Evolutionary conservation across 345 rosid genomes (phyloP).

Genomic region (Heritiera fomes): DNA sequence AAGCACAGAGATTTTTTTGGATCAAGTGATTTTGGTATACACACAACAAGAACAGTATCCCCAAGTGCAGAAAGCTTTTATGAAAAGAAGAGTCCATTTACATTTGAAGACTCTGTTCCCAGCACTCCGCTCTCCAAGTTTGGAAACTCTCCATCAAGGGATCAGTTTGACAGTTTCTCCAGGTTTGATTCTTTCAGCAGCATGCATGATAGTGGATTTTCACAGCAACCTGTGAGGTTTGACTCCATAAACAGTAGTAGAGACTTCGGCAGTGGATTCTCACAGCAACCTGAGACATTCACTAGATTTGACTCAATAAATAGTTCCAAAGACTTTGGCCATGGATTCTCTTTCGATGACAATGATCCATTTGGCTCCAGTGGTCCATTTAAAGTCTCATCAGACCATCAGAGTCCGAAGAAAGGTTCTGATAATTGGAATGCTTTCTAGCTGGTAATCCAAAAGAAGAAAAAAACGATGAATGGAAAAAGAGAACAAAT

Average conservation of each 20-base stretch:
- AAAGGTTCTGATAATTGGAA: slow-evolving; percentile 64
- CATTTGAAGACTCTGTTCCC: slow-evolving; percentile 91
- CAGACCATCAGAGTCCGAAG: slow-evolving; percentile 57
- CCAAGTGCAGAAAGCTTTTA: slow-evolving; percentile 48
- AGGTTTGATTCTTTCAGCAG: slow-evolving; percentile 93
- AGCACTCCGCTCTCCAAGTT: slow-evolving; percentile 77
- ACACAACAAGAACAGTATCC: slow-evolving; percentile 59
- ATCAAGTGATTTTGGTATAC: slow-evolving; percentile 59
- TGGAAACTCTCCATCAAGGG: slow-evolving; percentile 71
- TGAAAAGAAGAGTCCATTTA: slow-evolving; percentile 58
- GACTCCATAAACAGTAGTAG: slow-evolving; percentile 60
- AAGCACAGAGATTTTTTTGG: slow-evolving; percentile 58
- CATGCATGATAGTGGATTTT: slow-evolving; percentile 58
- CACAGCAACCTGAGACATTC: slow-evolving; percentile 49
- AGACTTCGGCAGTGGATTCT: slow-evolving; percentile 51
- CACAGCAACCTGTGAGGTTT: slow-evolving; percentile 67
- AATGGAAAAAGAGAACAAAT: background rate
- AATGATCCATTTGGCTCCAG: slow-evolving; percentile 86
- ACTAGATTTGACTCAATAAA: slow-evolving; percentile 70
- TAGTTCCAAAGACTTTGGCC: slow-evolving; percentile 54
- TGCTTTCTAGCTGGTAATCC: slow-evolving; percentile 49
- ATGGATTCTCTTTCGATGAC: slow-evolving; percentile 78
- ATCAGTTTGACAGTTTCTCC: slow-evolving; percentile 71
- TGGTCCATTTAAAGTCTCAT: slow-evolving; percentile 86
- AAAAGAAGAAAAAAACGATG: background rate